Evolutionary conservation across 768 basidiomycete species (phyloP), one percentile per base, ranked within the genome.

Genomic region (Chalciporus sphaerocephalus): DNA sequence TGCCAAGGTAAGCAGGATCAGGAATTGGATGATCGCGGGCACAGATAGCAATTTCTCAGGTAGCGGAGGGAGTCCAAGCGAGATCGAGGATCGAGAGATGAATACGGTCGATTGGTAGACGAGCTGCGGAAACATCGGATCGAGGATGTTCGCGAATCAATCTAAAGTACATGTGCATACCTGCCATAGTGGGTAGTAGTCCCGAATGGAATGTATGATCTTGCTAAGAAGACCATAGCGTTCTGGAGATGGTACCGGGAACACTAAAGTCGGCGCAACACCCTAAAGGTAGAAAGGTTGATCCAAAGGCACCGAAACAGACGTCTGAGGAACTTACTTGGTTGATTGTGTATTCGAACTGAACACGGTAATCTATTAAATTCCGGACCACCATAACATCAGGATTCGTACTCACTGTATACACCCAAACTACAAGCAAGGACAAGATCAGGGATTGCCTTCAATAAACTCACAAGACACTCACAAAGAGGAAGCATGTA

Each of bases 121-220:
- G 30, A 92, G 79, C 82, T 90, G 20, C 16, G 16, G 27, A 38
- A 28, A 21, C 17, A 25, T 32, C 12, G 42, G 43, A 44, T 38
- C 36, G n/a, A 45, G 21, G 21, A 25, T 30, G 38, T 5, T 40
- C 33, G 20, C 35, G 21, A 27, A 38, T 49, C 21, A 39, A 38
- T 45, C 20, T 38, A 46, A 46, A 38, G 49, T 52, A 51, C 58
- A 5, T 1, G 30, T 11, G 16, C 74, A 20, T 50, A 85, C 88
- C 83, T 92, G 90, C 89, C 92, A 96, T 32, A 95, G 76, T 2
- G 93, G 93, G 67, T 97, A 97, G 62, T 93, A 98, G 59, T 97
- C 95, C 28, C 92, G 76, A 16, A 92, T 74, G 1, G 80, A 83
- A 56, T 88, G 81, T 46, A 98, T 89, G 48, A 97, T 75, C 59